Conservation (phyloP, 768 basidiomycete species). For the Trametes cubensis region DNA sequence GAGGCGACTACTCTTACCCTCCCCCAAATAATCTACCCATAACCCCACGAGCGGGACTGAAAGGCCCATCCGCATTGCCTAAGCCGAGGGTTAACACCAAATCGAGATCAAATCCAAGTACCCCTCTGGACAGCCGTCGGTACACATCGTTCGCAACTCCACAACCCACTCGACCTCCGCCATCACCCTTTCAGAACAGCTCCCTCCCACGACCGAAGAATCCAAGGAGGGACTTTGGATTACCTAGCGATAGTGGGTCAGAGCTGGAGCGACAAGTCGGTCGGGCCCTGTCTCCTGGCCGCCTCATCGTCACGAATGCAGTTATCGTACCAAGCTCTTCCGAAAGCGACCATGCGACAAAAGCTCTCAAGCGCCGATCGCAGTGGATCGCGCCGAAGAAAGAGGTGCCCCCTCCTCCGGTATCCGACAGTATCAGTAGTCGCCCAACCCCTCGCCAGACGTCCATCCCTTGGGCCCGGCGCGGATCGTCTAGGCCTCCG, state of each 20-base stretch:
- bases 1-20: too few relatives aligned
- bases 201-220: conserved; percentile 10
- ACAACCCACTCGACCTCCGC: conserved; percentile 5
- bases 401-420: not conserved
- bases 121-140: conserved; percentile 7
- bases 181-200: not conserved
- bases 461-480: not conserved
- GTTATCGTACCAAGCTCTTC: conserved; percentile 31
- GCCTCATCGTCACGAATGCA: conserved; percentile 32
- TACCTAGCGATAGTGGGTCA: conserved; percentile 28
- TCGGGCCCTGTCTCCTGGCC: conserved; percentile 12
- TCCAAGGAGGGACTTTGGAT: not conserved
- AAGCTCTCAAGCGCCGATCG: not conserved
- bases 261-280: conserved; percentile 29
- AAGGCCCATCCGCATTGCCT: not conserved
- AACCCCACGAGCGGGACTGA: not conserved
- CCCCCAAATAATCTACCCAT: not conserved
- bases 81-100: not conserved
- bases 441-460: not conserved
- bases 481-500: not conserved
- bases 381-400: conserved; percentile 5
- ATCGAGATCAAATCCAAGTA: conserved; percentile 19
- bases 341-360: conserved; percentile 21
- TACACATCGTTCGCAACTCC: conserved; percentile 13
- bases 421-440: not conserved